Conservation (phyloP, 306 rosid genomes). For the Albizia julibrissin region DNA sequence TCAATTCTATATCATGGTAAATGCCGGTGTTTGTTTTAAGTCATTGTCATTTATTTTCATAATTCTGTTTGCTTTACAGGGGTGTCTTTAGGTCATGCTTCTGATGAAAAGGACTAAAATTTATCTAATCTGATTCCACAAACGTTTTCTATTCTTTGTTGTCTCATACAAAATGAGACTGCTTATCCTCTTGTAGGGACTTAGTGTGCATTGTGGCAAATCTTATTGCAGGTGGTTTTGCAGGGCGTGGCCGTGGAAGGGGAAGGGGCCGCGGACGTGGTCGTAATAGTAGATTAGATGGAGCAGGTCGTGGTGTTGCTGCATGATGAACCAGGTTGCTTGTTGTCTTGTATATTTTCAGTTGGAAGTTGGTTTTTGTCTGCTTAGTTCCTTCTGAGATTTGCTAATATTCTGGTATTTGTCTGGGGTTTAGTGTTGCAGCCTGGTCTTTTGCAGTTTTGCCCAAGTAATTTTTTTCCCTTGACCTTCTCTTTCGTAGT, state of each 20-base stretch:
- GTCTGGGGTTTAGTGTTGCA: constrained; percentile 37
- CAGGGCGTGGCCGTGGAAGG: constrained; percentile 80
- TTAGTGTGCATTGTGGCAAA: background rate
- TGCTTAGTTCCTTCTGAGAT: constrained; percentile 47
- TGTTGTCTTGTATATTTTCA: constrained; percentile 36
- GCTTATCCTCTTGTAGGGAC: background rate
- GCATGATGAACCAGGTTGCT: constrained; percentile 48
- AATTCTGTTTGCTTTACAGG: constrained; percentile 1
- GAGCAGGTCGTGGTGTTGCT: constrained; percentile 55
- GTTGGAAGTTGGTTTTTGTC: constrained; percentile 52
- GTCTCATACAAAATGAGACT: background rate
- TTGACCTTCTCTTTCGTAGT: constrained; percentile 24
- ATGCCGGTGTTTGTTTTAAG: background rate
- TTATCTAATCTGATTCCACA: background rate
- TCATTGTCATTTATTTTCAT: constrained; percentile 4
- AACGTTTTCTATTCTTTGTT: background rate
- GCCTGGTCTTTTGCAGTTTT: constrained; percentile 55
- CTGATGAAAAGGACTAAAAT: background rate
- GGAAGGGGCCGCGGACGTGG: constrained; percentile 78
- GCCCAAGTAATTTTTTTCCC: constrained; percentile 37
- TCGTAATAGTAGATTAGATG: constrained; percentile 45
- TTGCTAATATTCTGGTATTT: constrained; percentile 39
- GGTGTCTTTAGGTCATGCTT: constrained; percentile 1
- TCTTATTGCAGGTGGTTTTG: constrained; percentile 32
- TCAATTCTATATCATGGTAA: background rate